Evolutionary conservation across 495 filamentous ascomycete species (phyloP).

Genomic region (Penicillium bovifimosum): DNA sequence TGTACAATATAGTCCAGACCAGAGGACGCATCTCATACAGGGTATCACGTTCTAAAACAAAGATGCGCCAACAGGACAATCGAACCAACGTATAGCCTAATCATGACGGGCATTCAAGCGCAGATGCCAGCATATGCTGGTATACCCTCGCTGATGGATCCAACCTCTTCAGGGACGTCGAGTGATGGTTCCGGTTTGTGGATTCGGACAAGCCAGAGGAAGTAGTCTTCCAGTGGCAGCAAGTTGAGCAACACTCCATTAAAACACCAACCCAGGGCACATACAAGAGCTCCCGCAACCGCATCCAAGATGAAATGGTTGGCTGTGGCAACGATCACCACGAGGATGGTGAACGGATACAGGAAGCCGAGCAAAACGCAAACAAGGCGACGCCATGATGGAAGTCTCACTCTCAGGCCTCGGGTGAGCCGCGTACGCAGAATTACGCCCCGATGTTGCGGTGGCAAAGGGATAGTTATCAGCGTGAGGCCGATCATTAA

Average conservation of each 20-base stretch:
- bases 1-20: not conserved
- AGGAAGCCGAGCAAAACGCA: conserved; percentile 50
- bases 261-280: conserved; percentile 50
- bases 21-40: conserved; percentile 1
- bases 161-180: conserved; percentile 4
- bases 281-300: conserved; percentile 57
- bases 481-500: conserved; percentile 69
- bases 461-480: conserved; percentile 46
- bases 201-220: conserved; percentile 56
- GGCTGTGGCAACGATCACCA: conserved; percentile 65
- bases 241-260: conserved; percentile 57
- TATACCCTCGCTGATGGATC: conserved; percentile 16
- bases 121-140: conserved; percentile 4
- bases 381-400: conserved; percentile 41
- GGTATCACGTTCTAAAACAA: conserved; percentile 13
- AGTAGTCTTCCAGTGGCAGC: conserved; percentile 58
- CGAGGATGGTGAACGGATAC: conserved; percentile 60
- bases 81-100: not conserved
- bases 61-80: not conserved
- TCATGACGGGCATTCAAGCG: not conserved
- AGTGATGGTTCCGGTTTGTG: conserved; percentile 50
- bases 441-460: conserved; percentile 26
- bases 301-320: conserved; percentile 73
- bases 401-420: conserved; percentile 22
- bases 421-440: conserved; percentile 18